Conservation (phyloP, 2,329 filamentous ascomycete genomes). For the Stagonosporopsis tanaceti region DNA sequence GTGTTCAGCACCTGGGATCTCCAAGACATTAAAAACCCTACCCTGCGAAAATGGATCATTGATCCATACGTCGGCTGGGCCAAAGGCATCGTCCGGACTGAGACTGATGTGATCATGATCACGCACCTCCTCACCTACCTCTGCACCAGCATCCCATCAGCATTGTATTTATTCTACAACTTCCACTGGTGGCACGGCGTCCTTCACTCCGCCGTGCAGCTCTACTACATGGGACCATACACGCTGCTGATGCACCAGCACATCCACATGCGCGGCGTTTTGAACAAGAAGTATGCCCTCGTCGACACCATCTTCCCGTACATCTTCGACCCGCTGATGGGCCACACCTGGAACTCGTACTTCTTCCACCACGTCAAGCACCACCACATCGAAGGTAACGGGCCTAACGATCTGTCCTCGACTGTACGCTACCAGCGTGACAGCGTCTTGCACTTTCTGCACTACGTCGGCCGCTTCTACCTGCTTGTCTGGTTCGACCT, state of each 20-base stretch:
- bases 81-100: conserved; percentile 65
- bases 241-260: conserved; percentile 87
- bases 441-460: conserved; percentile 69
- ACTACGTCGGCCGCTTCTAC: conserved; percentile 77
- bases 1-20: conserved; percentile 63
- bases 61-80: conserved; percentile 68
- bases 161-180: conserved; percentile 67
- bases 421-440: conserved; percentile 81
- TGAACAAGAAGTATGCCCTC: conserved; percentile 62
- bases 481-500: conserved; percentile 78
- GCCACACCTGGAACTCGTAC: conserved; percentile 86
- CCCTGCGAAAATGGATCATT: conserved; percentile 58
- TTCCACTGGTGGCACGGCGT: conserved; percentile 75
- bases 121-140: conserved; percentile 79
- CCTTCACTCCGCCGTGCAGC: conserved; percentile 70
- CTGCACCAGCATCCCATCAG: conserved; percentile 73
- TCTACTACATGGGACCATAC: conserved; percentile 75
- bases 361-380: conserved; percentile 88
- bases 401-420: conserved; percentile 76
- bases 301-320: conserved; percentile 76
- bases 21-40: conserved; percentile 51
- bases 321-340: conserved; percentile 76
- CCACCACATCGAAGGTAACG: conserved; percentile 83
- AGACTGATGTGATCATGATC: conserved; percentile 79
- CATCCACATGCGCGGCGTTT: conserved; percentile 77